Conservation (phyloP, 345 rosid genomes). For the Aurinia saxatilis region DNA sequence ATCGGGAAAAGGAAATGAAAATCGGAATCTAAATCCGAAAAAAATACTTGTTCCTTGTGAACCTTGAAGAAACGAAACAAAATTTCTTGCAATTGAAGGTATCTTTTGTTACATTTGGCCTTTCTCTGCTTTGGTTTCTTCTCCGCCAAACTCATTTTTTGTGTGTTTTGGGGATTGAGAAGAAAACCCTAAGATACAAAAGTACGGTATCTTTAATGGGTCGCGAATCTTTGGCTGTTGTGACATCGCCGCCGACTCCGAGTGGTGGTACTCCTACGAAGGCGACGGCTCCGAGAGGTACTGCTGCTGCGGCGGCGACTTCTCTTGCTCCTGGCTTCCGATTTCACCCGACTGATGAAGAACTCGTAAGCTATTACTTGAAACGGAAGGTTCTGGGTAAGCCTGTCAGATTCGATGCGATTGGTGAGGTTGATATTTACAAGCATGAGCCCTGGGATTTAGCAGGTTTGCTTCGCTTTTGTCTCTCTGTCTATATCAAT, state of each 20-base stretch:
- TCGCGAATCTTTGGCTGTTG: slow-evolving; percentile 27
- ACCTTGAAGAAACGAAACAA: slow-evolving; percentile 14
- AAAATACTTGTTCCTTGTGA: neutral
- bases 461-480: slow-evolving; percentile 35
- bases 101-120: slow-evolving; percentile 21
- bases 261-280: no score
- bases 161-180: no score
- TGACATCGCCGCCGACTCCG: slow-evolving; percentile 16
- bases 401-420: slow-evolving; percentile 66
- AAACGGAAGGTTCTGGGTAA: slow-evolving; percentile 67
- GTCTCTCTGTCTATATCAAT: neutral
- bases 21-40: slow-evolving; percentile 18
- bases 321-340: slow-evolving; percentile 91
- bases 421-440: slow-evolving; percentile 80
- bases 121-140: slow-evolving; percentile 38
- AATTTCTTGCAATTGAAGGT: slow-evolving; percentile 84
- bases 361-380: slow-evolving; percentile 73
- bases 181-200: neutral
- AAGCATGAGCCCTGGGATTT: slow-evolving; percentile 87
- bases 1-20: neutral
- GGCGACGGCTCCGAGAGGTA: neutral
- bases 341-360: slow-evolving; percentile 95
- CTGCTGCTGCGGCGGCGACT: slow-evolving; percentile 29
- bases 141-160: slow-evolving; percentile 31
- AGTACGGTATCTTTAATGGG: slow-evolving; percentile 20